These are phyloP conservation scores for Strombidium stylifer DNA, from an alignment of 73 alveolate genomes.

Conservation along the genomic window DNA sequence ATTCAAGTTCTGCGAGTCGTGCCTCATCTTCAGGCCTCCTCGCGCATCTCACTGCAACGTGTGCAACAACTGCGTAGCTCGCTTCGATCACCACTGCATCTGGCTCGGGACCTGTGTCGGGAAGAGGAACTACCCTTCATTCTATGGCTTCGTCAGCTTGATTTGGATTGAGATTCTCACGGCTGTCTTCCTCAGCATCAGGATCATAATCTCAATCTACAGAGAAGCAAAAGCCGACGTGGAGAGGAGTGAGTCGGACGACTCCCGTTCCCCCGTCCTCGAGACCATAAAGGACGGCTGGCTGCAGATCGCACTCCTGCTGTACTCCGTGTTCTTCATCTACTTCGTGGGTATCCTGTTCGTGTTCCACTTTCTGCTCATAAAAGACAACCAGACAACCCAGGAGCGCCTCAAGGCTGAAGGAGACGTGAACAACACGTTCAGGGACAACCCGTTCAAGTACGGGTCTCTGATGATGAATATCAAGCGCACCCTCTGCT, in stretches of 20 bases:
- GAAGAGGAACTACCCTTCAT: conserved; percentile 70
- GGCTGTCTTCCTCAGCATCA: neutral
- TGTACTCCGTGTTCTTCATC: conserved; percentile 15
- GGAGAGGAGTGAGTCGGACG: neutral
- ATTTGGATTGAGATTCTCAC: no score
- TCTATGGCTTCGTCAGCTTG: no score
- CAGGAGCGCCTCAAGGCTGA: conserved; percentile 11
- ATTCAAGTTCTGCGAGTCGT: conserved; percentile 76
- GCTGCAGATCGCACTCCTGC: neutral
- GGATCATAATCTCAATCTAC: neutral
- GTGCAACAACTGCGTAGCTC: conserved; percentile 86
- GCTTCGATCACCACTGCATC: conserved; percentile 92
- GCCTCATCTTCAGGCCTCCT: conserved; percentile 84
- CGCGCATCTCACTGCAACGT: conserved; percentile 87
- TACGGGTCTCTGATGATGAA: no score
- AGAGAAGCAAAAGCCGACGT: neutral
- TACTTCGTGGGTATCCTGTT: conserved; percentile 6
- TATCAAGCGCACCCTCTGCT: no score
- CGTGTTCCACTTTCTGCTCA: conserved; percentile 3
- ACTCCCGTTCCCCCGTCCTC: neutral
- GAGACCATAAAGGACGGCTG: neutral
- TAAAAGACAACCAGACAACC: conserved; percentile 14
- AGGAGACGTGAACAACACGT: no score
- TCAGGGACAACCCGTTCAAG: no score
- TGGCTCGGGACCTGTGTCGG: conserved; percentile 95